Evolutionary conservation across 202 grass and related monocot genomes (phyloP).

Genomic region (Schoenoplectus tabernaemontani): DNA sequence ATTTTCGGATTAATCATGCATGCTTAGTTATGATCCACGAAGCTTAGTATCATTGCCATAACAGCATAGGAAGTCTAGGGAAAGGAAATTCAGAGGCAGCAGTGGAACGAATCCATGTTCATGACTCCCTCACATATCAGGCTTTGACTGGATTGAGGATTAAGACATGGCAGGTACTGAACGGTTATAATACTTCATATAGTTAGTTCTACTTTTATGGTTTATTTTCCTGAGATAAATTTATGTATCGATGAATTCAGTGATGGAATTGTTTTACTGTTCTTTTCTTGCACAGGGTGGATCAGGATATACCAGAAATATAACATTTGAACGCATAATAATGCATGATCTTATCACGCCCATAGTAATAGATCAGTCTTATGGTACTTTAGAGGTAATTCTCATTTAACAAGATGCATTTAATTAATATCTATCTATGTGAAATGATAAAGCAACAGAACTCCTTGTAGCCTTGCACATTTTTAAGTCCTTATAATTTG

Average conservation of each 20-base stretch:
- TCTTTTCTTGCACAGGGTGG: conserved; percentile 41
- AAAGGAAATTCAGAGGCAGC: background rate
- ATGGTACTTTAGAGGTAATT: conserved; percentile 25
- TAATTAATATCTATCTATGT: too few species aligned
- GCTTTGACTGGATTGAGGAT: conserved; percentile 54
- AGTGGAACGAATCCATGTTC: conserved; percentile 35
- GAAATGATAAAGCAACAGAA: conserved; percentile 8
- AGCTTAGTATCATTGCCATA: conserved; percentile 2
- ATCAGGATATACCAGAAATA: conserved; percentile 31
- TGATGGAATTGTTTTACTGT: background rate
- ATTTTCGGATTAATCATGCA: background rate
- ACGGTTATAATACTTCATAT: background rate
- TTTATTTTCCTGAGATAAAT: background rate
- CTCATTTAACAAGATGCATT: background rate
- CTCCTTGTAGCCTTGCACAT: background rate
- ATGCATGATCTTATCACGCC: conserved; percentile 36
- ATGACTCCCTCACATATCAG: conserved; percentile 31
- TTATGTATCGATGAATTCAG: background rate
- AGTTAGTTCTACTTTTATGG: background rate
- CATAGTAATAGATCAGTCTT: conserved; percentile 57
- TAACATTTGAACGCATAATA: conserved; percentile 33
- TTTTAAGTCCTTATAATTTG: background rate
- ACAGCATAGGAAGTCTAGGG: conserved; percentile 64
- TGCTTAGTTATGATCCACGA: background rate
- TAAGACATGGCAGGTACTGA: conserved; percentile 71